These are phyloP conservation scores for Bremia lactucae DNA, from an alignment of 352 stramenopile species.

Conservation along the genomic window DNA sequence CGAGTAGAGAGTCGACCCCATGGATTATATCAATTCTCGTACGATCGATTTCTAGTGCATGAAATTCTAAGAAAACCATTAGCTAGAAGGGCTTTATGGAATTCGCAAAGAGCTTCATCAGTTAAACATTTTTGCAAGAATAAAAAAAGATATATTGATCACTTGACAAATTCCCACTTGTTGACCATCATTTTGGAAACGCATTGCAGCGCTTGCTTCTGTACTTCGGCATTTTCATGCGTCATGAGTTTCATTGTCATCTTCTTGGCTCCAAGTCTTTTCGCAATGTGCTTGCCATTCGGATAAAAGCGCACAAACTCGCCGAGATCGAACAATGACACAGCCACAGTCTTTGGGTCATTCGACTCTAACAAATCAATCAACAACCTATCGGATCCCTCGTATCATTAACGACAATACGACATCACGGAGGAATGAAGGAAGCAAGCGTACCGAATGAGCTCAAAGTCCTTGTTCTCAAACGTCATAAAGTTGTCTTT, in stretches of 20 bases:
- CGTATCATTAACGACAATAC: not conserved
- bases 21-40: too few relatives aligned
- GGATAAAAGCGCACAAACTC: slow-evolving; percentile 97
- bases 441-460: slow-evolving; percentile 71
- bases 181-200: slow-evolving; percentile 99
- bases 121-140: too few relatives aligned
- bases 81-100: too few relatives aligned
- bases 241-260: slow-evolving; percentile 96
- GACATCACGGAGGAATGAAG: not conserved
- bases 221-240: slow-evolving; percentile 91
- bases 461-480: slow-evolving; percentile 93
- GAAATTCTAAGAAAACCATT: too few relatives aligned
- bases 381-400: slow-evolving; percentile 60
- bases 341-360: slow-evolving; percentile 90
- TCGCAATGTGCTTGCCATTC: slow-evolving; percentile 93
- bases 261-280: slow-evolving; percentile 93
- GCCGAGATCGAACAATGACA: slow-evolving; percentile 95
- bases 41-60: too few relatives aligned
- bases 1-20: too few relatives aligned
- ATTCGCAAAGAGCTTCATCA: too few relatives aligned
- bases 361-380: slow-evolving; percentile 89
- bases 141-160: too few relatives aligned
- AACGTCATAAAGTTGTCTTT: slow-evolving; percentile 96
- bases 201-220: slow-evolving; percentile 95
- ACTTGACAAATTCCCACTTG: slow-evolving; percentile 95